phyloP scores from a whole-genome alignment of 192 early-diverging fungal genomes.

The Chytriomyces hyalinus region DNA sequence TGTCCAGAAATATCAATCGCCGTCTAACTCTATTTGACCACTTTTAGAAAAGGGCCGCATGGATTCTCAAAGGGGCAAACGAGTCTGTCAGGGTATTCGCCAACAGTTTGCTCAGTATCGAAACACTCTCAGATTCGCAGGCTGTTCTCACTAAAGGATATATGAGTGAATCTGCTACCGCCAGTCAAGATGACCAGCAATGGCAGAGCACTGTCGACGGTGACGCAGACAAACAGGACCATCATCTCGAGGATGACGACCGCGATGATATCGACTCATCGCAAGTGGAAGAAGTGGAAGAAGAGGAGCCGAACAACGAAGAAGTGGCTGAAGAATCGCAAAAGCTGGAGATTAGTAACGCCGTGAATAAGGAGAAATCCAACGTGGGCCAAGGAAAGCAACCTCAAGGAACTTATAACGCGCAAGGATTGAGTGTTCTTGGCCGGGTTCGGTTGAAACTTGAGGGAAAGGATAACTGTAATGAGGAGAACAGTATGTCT shows the following conservation, averaged over 20 bases:
- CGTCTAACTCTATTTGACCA: not conserved
- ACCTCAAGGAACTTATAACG: slow-evolving; percentile 50
- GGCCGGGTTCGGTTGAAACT: slow-evolving; percentile 67
- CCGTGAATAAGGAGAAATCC: slow-evolving; percentile 7
- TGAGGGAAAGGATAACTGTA: slow-evolving; percentile 62
- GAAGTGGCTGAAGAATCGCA: slow-evolving; percentile 11
- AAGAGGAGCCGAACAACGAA: slow-evolving; percentile 9
- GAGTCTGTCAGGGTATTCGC: slow-evolving; percentile 1
- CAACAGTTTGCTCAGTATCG: not conserved
- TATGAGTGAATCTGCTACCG: not conserved
- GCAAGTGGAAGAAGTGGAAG: not conserved
- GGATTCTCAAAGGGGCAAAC: not conserved
- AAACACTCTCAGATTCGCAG: not conserved
- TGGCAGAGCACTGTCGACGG: not conserved
- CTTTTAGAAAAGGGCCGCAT: not conserved
- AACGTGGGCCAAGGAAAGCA: not conserved
- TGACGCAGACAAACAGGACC: not conserved
- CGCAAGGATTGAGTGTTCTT: slow-evolving; percentile 68
- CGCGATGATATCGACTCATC: not conserved
- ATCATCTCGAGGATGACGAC: slow-evolving; percentile 12
- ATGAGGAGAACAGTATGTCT: slow-evolving; percentile 25
- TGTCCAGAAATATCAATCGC: too few relatives aligned
- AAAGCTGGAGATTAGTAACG: slow-evolving; percentile 15
- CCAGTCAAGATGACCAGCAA: not conserved
- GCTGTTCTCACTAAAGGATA: too few relatives aligned